Evolutionary conservation across 345 rosid genomes (phyloP), one percentile per base, ranked within the genome.

Genomic region (Linum lewisii): DNA sequence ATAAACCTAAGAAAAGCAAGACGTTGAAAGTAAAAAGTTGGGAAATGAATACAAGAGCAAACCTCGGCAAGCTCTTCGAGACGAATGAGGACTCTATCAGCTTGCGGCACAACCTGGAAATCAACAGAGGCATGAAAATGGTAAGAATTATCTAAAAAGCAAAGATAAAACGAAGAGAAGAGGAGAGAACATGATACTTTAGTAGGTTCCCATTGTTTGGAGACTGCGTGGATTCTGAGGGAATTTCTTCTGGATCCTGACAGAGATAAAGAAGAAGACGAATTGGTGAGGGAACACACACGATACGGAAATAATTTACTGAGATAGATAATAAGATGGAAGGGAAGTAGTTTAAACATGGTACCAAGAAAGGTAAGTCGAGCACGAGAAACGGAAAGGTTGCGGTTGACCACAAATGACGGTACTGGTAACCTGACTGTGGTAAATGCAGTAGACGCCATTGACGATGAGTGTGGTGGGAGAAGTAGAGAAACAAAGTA

Each of bases 81-180:
- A 60, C 95, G 95, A 63, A 86, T 76, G 29, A 92, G 88, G 62
- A 88, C 95, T 58, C 98, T 84, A 57, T 88, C 96, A 69, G 93
- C 90, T 73, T 92, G 96, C 26, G 98, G 95, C 77, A 80, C 90
- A 64, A 92, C 93, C 96, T 91, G 66, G 54, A 65, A 73, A 36
- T 2, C 16, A 63, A 21, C 4, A 10, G 19, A 26, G 21, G 1
- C 21, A 66, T 44, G 34, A 2, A 15, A 58, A 36, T 49, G 3
- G 21, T 21, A 14, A 24, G 5, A 34, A 60, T 15, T 34, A 6
- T 13, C 4, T 51, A 47, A 2, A 18, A 44, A 47, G 7, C 18
- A 20, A 25, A n/a, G 22, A 6, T 22, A 11, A 22, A 36, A 21
- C 20, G 47, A 5, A 23, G 18, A 5, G 37, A 38, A n/a, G 15